A percentile compares a stretch with the other conserved stretches of the same genome.
These are phyloP conservation scores for Amylostereum areolatum DNA, from an alignment of 1,284 basidiomycete species.

Conservation along the genomic window DNA sequence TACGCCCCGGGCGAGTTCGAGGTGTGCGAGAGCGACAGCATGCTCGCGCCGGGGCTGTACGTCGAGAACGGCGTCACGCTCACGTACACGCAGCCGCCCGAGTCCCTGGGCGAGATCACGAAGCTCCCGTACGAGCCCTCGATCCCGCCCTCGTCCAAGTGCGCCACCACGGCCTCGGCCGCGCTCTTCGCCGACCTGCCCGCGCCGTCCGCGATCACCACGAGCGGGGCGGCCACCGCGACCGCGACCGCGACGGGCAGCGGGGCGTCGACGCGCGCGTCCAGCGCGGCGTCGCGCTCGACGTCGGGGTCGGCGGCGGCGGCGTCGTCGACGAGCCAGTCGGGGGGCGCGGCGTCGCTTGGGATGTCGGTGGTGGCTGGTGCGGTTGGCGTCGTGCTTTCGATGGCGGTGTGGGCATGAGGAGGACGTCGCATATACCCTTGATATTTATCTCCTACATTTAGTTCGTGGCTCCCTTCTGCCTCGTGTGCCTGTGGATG, in stretches of 20 bases:
- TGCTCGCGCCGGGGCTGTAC: constrained; percentile 30
- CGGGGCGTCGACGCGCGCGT: neutral
- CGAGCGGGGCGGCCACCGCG: constrained; percentile 11
- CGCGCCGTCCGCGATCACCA: constrained; percentile 24
- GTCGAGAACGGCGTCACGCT: neutral
- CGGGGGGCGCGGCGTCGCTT: neutral
- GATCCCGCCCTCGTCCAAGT: constrained; percentile 59
- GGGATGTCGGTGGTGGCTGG: neutral
- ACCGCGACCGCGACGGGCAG: constrained; percentile 2
- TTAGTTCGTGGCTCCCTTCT: too few relatives aligned
- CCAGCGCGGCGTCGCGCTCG: neutral
- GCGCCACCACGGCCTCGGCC: constrained; percentile 49
- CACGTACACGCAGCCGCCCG: constrained; percentile 56
- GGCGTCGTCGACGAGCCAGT: neutral
- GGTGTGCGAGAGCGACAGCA: constrained; percentile 57
- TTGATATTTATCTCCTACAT: too few relatives aligned
- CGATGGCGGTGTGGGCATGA: neutral
- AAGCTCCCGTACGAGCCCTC: constrained; percentile 57
- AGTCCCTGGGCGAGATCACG: constrained; percentile 49
- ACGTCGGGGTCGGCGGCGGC: neutral
- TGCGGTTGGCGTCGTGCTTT: neutral
- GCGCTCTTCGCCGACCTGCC: constrained; percentile 40
- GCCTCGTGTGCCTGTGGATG: too few relatives aligned
- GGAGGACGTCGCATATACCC: too few relatives aligned
- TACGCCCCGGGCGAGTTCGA: constrained; percentile 52